phyloP scores from a whole-genome alignment of 2,329 filamentous ascomycete species.

The Capronia americana region DNA sequence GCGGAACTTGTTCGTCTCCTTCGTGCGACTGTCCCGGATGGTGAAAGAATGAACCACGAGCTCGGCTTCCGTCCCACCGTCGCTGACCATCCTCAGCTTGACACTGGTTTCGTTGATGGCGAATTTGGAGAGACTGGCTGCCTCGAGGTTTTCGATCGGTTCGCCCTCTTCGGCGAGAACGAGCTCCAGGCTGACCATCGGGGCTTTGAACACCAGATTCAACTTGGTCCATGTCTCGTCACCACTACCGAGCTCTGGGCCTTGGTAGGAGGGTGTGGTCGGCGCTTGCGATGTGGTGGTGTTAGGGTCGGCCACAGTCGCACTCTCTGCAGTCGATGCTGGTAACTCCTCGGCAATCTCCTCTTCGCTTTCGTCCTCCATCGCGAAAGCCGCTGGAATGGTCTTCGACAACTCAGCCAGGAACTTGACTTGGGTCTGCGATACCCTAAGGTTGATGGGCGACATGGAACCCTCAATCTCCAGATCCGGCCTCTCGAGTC shows the following conservation, averaged over 20 bases:
- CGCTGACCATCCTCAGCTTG: slow-evolving; percentile 91
- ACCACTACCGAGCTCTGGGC: slow-evolving; percentile 72
- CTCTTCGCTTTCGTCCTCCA: slow-evolving; percentile 72
- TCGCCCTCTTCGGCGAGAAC: slow-evolving; percentile 76
- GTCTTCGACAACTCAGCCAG: slow-evolving; percentile 85
- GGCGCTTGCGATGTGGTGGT: slow-evolving; percentile 54
- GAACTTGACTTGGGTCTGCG: slow-evolving; percentile 89
- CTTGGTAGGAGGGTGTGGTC: slow-evolving; percentile 59
- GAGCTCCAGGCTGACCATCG: slow-evolving; percentile 86
- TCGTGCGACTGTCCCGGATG: slow-evolving; percentile 86
- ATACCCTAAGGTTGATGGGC: slow-evolving; percentile 86
- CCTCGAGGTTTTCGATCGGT: slow-evolving; percentile 78
- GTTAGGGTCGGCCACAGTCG: slow-evolving; percentile 53
- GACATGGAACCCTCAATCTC: slow-evolving; percentile 93
- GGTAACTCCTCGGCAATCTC: slow-evolving; percentile 78
- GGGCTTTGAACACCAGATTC: slow-evolving; percentile 87
- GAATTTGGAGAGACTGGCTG: slow-evolving; percentile 88
- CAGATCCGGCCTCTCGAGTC: slow-evolving; percentile 81
- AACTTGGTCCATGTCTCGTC: slow-evolving; percentile 87
- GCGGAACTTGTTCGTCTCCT: slow-evolving; percentile 91
- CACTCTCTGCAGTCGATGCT: slow-evolving; percentile 57
- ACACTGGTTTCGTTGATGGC: slow-evolving; percentile 90
- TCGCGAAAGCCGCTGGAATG: slow-evolving; percentile 84
- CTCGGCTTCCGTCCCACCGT: slow-evolving; percentile 90
- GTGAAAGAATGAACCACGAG: slow-evolving; percentile 93